A percentile compares a stretch with the other conserved stretches of the same genome.
Conservation (phyloP, 768 basidiomycete species). For the Imleria badia region DNA sequence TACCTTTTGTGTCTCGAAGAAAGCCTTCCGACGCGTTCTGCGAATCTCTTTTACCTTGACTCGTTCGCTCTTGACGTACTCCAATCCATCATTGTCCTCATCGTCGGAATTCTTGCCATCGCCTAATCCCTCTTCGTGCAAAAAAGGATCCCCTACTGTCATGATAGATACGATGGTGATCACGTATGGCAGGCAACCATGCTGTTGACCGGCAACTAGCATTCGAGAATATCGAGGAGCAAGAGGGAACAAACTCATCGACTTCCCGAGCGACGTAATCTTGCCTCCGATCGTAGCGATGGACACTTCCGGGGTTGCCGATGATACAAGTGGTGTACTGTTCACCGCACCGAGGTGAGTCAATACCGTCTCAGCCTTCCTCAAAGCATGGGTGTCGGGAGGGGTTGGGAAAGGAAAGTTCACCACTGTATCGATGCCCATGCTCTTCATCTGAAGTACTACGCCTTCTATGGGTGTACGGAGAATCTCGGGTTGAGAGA, state of each 20-base stretch:
- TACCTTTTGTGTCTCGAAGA: slow-evolving; percentile 82
- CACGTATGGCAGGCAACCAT: slow-evolving; percentile 89
- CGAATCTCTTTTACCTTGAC: slow-evolving; percentile 55
- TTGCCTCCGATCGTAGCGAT: slow-evolving; percentile 46
- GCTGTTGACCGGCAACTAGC: slow-evolving; percentile 82
- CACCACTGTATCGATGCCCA: slow-evolving; percentile 95
- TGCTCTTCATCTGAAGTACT: slow-evolving; percentile 97
- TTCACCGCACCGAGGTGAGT: slow-evolving; percentile 81
- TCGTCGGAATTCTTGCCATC: slow-evolving; percentile 40
- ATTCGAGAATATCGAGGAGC: slow-evolving; percentile 95
- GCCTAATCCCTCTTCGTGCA: slow-evolving; percentile 72
- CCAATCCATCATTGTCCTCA: slow-evolving; percentile 39
- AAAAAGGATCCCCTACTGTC: slow-evolving; percentile 94
- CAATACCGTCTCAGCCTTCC: slow-evolving; percentile 79
- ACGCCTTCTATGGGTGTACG: slow-evolving; percentile 97
- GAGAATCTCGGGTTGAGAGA: slow-evolving; percentile 88
- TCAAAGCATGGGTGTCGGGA: slow-evolving; percentile 73
- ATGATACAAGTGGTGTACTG: slow-evolving; percentile 26
- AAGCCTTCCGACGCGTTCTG: slow-evolving; percentile 67
- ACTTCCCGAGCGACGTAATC: slow-evolving; percentile 87
- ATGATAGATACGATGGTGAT: slow-evolving; percentile 88
- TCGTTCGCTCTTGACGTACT: slow-evolving; percentile 47
- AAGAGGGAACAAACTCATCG: slow-evolving; percentile 93
- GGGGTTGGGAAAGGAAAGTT: slow-evolving; percentile 99
- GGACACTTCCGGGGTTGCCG: slow-evolving; percentile 8